These are phyloP conservation scores for Artemisia argyi DNA, from an alignment of 129 eudicot species.

Conservation along the genomic window DNA sequence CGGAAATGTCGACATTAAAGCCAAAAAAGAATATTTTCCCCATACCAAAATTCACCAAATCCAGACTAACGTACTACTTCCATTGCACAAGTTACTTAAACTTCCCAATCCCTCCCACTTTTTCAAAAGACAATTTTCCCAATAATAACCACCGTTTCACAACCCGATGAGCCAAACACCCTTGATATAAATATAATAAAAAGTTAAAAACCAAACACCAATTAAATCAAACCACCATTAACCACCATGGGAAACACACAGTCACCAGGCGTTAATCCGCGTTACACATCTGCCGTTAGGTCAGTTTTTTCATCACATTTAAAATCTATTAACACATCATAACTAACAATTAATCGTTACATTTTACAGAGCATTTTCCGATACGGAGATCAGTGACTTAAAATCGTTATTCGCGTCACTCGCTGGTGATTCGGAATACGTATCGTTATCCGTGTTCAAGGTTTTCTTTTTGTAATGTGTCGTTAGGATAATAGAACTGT, in stretches of 20 bases:
- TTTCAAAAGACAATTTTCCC: no score
- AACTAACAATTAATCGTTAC: not conserved
- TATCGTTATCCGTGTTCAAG: conserved; percentile 72
- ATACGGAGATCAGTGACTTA: conserved; percentile 66
- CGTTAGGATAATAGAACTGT: no score
- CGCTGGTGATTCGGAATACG: conserved; percentile 48
- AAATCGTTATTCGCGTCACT: conserved; percentile 61
- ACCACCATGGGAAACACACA: conserved; percentile 65
- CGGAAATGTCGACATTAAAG: no score
- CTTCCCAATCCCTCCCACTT: no score
- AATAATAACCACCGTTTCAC: no score
- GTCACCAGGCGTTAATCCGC: conserved; percentile 56
- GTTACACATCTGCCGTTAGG: conserved; percentile 64
- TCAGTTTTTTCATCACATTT: conserved; percentile 1
- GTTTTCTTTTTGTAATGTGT: conserved; percentile 18
- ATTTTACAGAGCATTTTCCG: conserved; percentile 60
- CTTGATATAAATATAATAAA: conserved; percentile 3
- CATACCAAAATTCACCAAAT: no score
- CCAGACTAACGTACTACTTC: no score
- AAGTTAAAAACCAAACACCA: no score
- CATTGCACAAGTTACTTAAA: no score
- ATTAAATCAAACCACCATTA: not conserved
- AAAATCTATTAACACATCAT: not conserved
- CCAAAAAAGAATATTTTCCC: no score
- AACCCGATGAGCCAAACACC: conserved; percentile 27